Evolutionary conservation across 495 filamentous ascomycete genomes (phyloP), one percentile per base, ranked within the genome.

Genomic region (Aspergillus sparsus): DNA sequence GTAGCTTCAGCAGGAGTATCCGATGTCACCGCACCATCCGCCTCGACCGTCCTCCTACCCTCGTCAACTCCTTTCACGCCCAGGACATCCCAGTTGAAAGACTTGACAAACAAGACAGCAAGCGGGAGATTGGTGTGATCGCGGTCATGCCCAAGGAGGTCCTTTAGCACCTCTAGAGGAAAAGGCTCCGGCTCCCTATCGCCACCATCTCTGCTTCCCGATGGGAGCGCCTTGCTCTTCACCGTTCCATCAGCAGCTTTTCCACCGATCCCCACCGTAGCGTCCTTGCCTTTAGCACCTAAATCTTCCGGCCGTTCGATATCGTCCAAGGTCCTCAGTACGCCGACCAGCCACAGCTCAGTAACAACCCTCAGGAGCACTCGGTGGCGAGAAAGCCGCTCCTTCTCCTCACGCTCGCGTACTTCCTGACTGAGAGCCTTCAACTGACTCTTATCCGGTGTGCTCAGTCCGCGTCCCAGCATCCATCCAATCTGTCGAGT

Each of bases 371-470:
- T 85, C 35, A 99, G 77, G 31, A 99, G 82, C 9, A 91, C 82
- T 34, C 95, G 85, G 69, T 99, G 95, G 39, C 94, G 86, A 21
- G 86, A 81, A 33, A 98, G 73, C 0, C 94, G 87, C 49, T 98
- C 94, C 71, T 95, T 97, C 71, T 99, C 94, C 75, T 99, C 94
- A 57, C 91, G 89, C 70, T 99, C 94, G 62, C 87, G 88, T 12
- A 90, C 83, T 67, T 99, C 94, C 58, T 87, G 82, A 9, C 84
- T 77, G 34, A 98, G 78, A 0, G 80, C 79, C 71, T 97, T 98
- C 55, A 99, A 73, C 49, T 89, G 82, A 53, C 85, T 83, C 74
- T 91, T 96, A 62, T 98, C 93, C 8, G 93, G 95, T 18, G 93
- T 95, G 61, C 89, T 92, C 73, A 99, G 81, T 9, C 91, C 93